phyloP scores from a whole-genome alignment of 208 protist genomes.

The Acanthamoeba divionensis region DNA sequence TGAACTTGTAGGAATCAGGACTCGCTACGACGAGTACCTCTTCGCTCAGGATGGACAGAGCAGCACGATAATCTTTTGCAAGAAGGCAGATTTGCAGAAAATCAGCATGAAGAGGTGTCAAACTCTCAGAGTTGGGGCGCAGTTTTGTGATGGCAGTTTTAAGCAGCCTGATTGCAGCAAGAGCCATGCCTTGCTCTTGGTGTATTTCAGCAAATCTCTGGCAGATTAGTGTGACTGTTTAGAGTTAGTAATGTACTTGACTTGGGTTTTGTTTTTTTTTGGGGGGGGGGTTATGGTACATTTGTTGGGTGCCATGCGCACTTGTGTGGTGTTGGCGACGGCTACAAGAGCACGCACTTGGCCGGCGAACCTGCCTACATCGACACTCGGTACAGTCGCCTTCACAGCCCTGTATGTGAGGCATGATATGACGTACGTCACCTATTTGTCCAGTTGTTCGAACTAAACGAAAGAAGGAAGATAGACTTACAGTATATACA shows the following conservation, averaged over 20 bases:
- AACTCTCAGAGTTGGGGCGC: conserved; percentile 22
- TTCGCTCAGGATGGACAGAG: conserved; percentile 57
- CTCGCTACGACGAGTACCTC: conserved; percentile 55
- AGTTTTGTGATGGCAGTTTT: conserved; percentile 41
- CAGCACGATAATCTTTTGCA: conserved; percentile 68
- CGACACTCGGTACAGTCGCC: background rate
- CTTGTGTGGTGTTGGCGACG: conserved; percentile 45
- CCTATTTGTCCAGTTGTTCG: background rate
- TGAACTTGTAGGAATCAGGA: conserved; percentile 46
- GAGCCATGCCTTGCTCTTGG: background rate
- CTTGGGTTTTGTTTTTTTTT: background rate
- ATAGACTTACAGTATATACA: conserved; percentile 60
- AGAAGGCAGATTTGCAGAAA: conserved; percentile 71
- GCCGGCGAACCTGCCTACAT: conserved; percentile 16
- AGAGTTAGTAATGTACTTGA: background rate
- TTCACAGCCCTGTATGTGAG: background rate
- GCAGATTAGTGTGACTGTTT: conserved; percentile 56
- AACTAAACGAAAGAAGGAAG: background rate
- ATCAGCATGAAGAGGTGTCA: conserved; percentile 74
- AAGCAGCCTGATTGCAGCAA: conserved; percentile 53
- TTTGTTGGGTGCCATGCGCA: conserved; percentile 34
- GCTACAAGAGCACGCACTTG: conserved; percentile 50
- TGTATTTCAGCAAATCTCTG: conserved; percentile 58
- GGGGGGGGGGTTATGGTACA: conserved; percentile 19
- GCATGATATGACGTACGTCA: background rate